Percentiles rank a stretch among this genome's conserved stretches.
Evolutionary conservation across 2,329 filamentous ascomycete genomes (phyloP).

Genomic region (Ceratocystis ficicola): DNA sequence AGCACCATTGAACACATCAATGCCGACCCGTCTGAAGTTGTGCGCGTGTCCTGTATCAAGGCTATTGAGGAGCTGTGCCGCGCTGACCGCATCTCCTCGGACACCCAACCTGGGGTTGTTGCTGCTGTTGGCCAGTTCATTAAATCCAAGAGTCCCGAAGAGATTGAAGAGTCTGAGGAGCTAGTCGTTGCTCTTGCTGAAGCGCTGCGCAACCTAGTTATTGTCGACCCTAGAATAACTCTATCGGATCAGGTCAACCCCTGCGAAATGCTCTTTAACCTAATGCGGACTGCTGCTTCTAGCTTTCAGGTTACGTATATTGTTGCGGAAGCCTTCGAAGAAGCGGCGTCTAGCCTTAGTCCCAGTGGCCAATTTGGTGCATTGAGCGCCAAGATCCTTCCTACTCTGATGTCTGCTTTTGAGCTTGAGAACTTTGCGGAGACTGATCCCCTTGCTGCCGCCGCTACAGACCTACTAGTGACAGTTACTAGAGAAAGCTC

Average conservation of each 20-base stretch:
- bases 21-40: constrained; percentile 68
- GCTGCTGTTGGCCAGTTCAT: constrained; percentile 62
- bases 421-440: constrained; percentile 77
- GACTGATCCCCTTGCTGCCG: constrained; percentile 70
- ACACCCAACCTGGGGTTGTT: constrained; percentile 49
- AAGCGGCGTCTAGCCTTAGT: constrained; percentile 59
- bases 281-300: constrained; percentile 74
- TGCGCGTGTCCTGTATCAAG: constrained; percentile 84
- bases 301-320: constrained; percentile 88
- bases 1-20: constrained; percentile 64
- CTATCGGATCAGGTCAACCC: constrained; percentile 61
- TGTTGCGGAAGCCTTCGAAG: constrained; percentile 83
- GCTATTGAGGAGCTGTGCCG: constrained; percentile 58
- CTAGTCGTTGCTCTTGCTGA: constrained; percentile 82
- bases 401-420: constrained; percentile 77
- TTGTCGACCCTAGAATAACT: constrained; percentile 62
- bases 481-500: constrained; percentile 71
- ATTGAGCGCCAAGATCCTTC: constrained; percentile 75
- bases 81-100: constrained; percentile 39
- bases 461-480: constrained; percentile 74
- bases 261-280: constrained; percentile 71
- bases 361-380: constrained; percentile 58
- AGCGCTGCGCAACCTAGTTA: constrained; percentile 69
- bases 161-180: constrained; percentile 81
- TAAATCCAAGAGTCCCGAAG: constrained; percentile 63